phyloP scores from a whole-genome alignment of 176 grass and related monocot species.

The Tuctoria greenei region DNA sequence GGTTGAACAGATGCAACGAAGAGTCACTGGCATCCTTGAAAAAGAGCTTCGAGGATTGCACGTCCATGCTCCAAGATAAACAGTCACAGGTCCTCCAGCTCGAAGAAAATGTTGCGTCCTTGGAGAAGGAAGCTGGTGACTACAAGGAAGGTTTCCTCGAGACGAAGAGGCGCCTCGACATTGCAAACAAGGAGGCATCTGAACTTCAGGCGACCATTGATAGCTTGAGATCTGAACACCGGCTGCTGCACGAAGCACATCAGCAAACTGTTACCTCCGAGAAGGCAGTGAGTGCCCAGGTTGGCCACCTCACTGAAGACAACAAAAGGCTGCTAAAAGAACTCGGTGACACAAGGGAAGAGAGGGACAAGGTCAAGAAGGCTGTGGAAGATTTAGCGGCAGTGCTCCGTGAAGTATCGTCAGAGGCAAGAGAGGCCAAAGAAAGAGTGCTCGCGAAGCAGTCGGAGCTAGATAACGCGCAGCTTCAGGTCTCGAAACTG shows the following conservation, averaged over 20 bases:
- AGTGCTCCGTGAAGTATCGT: slow-evolving; percentile 57
- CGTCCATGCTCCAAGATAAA: slow-evolving; percentile 38
- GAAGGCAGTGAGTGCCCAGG: slow-evolving; percentile 40
- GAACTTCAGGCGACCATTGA: slow-evolving; percentile 38
- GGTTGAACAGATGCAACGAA: slow-evolving; percentile 42
- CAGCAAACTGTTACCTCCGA: slow-evolving; percentile 25
- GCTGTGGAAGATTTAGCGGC: slow-evolving; percentile 56
- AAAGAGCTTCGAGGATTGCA: slow-evolving; percentile 47
- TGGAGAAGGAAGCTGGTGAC: slow-evolving; percentile 46
- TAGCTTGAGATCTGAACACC: slow-evolving; percentile 39
- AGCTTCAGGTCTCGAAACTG: slow-evolving; percentile 51
- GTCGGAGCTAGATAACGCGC: slow-evolving; percentile 48
- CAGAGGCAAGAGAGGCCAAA: slow-evolving; percentile 67
- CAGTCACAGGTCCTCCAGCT: slow-evolving; percentile 47
- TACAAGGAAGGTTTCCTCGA: slow-evolving; percentile 47
- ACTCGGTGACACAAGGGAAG: slow-evolving; percentile 45
- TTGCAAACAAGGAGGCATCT: slow-evolving; percentile 2
- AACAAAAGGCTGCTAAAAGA: slow-evolving; percentile 51
- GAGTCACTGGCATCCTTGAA: slow-evolving; percentile 41
- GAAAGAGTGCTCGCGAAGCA: slow-evolving; percentile 57
- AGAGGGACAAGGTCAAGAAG: slow-evolving; percentile 65
- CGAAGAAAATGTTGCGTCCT: slow-evolving; percentile 21
- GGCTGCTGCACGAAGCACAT: slow-evolving; percentile 38
- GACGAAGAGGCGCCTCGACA: slow-evolving; percentile 37
- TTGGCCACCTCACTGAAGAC: slow-evolving; percentile 34